These are phyloP conservation scores for Ascoidea asiatica DNA, from an alignment of 805 yeast genomes.

Conservation along the genomic window DNA sequence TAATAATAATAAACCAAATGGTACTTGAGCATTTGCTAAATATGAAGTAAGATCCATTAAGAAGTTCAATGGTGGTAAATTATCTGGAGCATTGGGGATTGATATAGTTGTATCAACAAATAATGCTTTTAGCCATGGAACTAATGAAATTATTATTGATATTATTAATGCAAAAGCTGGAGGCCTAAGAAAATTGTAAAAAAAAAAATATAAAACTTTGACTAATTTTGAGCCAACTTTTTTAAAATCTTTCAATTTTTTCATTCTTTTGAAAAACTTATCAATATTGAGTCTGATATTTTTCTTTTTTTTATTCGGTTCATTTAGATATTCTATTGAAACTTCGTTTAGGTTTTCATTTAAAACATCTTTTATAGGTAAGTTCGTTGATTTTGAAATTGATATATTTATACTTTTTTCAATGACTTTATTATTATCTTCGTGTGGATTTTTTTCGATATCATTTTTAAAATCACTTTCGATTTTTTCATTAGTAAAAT, in stretches of 20 bases:
- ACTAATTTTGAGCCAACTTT: too few relatives aligned
- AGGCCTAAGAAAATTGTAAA: conserved; percentile 51
- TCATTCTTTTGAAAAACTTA: too few relatives aligned
- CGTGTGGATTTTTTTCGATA: not conserved
- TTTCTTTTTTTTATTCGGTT: too few relatives aligned
- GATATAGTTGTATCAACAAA: conserved; percentile 37
- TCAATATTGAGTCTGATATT: too few relatives aligned
- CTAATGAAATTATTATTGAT: conserved; percentile 56
- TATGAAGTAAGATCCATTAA: conserved; percentile 71
- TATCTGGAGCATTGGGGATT: conserved; percentile 73
- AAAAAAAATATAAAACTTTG: too few relatives aligned
- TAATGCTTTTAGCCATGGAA: conserved; percentile 75
- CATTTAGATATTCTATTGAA: too few relatives aligned
- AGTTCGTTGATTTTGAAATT: not conserved
- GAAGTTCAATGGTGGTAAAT: conserved; percentile 71
- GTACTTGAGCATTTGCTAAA: conserved; percentile 80
- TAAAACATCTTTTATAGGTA: too few relatives aligned
- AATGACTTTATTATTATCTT: conserved; percentile 5
- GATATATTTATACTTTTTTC: not conserved
- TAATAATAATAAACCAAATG: conserved; percentile 65
- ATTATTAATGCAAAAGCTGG: conserved; percentile 59
- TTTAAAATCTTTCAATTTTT: too few relatives aligned
- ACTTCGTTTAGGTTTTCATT: too few relatives aligned
- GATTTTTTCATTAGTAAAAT: conserved; percentile 30
- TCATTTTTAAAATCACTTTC: conserved; percentile 10